Conservation (phyloP, 1,284 basidiomycete genomes). For the Pseudozyma pruni region DNA sequence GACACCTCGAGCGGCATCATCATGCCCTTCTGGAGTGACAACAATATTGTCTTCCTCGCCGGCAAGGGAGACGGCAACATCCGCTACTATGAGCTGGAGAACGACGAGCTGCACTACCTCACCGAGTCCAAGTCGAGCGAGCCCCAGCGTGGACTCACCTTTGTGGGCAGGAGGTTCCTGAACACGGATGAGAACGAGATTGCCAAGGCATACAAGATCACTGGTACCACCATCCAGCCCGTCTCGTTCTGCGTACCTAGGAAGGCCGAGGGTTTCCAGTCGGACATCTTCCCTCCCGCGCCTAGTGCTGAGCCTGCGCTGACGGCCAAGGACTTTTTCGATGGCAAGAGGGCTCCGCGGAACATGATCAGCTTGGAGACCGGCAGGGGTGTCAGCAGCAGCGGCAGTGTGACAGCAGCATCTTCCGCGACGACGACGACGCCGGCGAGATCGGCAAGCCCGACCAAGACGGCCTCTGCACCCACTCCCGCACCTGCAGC, state of each 20-base stretch:
- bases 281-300: conserved; percentile 93
- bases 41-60: conserved; percentile 82
- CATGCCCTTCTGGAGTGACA: conserved; percentile 96
- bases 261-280: conserved; percentile 88
- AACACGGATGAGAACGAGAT: conserved; percentile 93
- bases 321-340: conserved; percentile 84
- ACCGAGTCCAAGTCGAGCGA: conserved; percentile 89
- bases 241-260: conserved; percentile 93
- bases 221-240: conserved; percentile 80
- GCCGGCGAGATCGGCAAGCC: conserved; percentile 15
- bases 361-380: conserved; percentile 74
- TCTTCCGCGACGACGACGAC: conserved; percentile 11
- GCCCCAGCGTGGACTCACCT: conserved; percentile 94
- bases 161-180: conserved; percentile 89
- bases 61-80: conserved; percentile 70
- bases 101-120: conserved; percentile 75
- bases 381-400: conserved; percentile 19
- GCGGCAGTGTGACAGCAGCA: conserved; percentile 17
- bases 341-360: conserved; percentile 71
- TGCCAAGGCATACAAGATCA: conserved; percentile 91
- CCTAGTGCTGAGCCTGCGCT: conserved; percentile 83
- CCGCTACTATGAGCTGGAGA: conserved; percentile 86
- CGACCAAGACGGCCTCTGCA: conserved; percentile 20
- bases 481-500: conserved; percentile 22
- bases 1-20: conserved; percentile 78